These are phyloP conservation scores for Nothopassalora personata DNA, from an alignment of 2,329 filamentous ascomycete species.

Conservation along the genomic window DNA sequence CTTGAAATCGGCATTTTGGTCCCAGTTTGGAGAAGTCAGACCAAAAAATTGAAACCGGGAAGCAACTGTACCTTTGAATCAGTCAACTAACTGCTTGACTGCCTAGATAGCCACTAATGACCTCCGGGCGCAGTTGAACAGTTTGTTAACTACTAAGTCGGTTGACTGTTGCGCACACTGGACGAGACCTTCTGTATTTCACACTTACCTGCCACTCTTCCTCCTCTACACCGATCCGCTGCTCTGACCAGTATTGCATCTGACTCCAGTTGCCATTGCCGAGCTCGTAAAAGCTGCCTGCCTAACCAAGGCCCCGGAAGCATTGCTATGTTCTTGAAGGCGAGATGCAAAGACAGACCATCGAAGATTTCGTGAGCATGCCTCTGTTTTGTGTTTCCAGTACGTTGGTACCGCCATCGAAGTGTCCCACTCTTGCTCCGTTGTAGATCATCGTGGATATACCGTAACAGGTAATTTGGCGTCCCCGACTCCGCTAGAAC, in stretches of 20 bases:
- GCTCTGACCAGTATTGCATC: constrained; percentile 24
- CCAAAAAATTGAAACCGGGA: too few species aligned
- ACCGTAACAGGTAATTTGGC: neutral
- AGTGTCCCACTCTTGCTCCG: neutral
- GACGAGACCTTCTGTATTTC: too few species aligned
- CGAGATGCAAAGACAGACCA: constrained; percentile 25
- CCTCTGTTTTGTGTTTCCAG: neutral
- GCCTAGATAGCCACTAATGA: too few species aligned
- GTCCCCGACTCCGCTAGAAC: neutral
- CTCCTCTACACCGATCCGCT: constrained; percentile 11
- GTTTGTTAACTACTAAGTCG: too few species aligned
- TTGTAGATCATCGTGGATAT: neutral
- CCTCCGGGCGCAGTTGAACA: too few species aligned
- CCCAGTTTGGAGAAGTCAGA: too few species aligned
- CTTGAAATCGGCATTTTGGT: too few species aligned
- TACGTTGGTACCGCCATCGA: neutral
- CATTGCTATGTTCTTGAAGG: constrained; percentile 19
- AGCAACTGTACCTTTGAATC: too few species aligned
- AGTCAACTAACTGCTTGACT: too few species aligned
- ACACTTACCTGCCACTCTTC: constrained; percentile 17
- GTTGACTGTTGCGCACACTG: too few species aligned
- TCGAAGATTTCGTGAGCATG: neutral
- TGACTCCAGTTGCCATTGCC: constrained; percentile 28
- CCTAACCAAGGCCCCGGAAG: constrained; percentile 30
- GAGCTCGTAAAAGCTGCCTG: constrained; percentile 30